phyloP scores from a whole-genome alignment of 257 asterid genomes.

The Solanum piurae region DNA sequence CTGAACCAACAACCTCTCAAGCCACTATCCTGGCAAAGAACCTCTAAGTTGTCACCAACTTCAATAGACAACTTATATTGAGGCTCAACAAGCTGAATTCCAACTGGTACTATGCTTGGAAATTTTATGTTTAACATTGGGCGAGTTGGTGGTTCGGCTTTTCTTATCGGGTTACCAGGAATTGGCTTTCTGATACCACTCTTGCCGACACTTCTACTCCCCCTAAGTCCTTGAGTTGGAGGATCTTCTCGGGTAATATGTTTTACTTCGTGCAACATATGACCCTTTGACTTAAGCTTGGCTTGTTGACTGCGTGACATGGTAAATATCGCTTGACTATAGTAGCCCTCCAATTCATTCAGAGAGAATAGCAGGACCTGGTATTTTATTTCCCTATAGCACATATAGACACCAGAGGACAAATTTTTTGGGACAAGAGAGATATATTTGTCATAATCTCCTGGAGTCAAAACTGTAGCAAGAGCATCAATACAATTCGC shows the following conservation, averaged over 20 bases:
- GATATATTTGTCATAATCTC: conserved; percentile 28
- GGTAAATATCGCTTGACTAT: conserved; percentile 25
- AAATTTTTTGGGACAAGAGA: conserved; percentile 4
- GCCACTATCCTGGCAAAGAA: conserved; percentile 54
- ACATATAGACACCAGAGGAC: conserved; percentile 19
- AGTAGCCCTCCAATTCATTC: conserved; percentile 35
- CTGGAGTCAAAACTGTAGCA: conserved; percentile 37
- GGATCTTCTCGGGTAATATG: background rate
- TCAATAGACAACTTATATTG: background rate
- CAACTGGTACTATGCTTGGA: background rate
- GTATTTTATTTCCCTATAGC: conserved; percentile 1
- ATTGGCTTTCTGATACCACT: background rate
- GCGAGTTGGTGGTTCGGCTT: background rate
- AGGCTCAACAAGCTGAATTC: background rate
- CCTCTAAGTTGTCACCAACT: conserved; percentile 21
- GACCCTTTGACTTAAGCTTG: background rate
- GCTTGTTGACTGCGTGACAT: background rate
- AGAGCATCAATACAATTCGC: conserved; percentile 24
- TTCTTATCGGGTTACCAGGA: background rate
- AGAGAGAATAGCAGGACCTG: background rate
- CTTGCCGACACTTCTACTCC: background rate
- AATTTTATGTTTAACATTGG: conserved; percentile 12
- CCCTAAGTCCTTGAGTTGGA: background rate
- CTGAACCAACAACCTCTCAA: conserved; percentile 60
- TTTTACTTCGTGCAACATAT: background rate